A percentile compares a stretch with the other conserved stretches of the same genome.
Evolutionary conservation across 257 asterid genomes (phyloP).

Genomic region (Mitragyna speciosa): DNA sequence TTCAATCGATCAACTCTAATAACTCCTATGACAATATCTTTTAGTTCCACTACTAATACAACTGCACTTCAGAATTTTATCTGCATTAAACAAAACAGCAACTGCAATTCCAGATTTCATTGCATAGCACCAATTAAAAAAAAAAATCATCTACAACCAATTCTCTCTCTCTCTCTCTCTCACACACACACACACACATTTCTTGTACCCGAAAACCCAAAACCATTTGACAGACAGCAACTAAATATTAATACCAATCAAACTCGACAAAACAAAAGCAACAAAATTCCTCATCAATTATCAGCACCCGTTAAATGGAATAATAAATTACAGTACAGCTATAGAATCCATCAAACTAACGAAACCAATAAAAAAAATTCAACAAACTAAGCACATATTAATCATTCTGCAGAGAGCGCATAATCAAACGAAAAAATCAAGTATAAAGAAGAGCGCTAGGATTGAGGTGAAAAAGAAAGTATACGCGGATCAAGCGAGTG

Average conservation of each 20-base stretch:
- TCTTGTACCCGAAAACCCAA: too few relatives aligned
- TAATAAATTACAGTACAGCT: background rate
- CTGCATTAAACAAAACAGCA: background rate
- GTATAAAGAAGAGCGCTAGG: too few relatives aligned
- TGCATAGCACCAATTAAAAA: background rate
- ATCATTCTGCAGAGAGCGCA: too few relatives aligned
- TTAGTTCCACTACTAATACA: background rate
- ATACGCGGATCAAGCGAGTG: constrained; percentile 75
- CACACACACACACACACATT: too few relatives aligned
- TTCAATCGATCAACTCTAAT: background rate
- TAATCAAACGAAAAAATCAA: too few relatives aligned
- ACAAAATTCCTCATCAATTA: background rate
- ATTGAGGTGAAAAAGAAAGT: constrained; percentile 11
- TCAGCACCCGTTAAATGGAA: background rate
- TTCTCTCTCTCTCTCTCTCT: too few relatives aligned
- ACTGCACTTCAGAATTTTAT: background rate
- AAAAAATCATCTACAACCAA: background rate
- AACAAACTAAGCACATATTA: background rate
- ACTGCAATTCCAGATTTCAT: background rate
- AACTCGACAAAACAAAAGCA: background rate
- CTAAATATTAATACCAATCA: background rate
- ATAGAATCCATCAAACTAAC: background rate
- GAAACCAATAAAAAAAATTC: background rate
- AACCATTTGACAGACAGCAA: background rate
- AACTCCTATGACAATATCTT: background rate